Evolutionary conservation across 805 yeast genomes (phyloP).

Genomic region (Wickerhamiella azyma): DNA sequence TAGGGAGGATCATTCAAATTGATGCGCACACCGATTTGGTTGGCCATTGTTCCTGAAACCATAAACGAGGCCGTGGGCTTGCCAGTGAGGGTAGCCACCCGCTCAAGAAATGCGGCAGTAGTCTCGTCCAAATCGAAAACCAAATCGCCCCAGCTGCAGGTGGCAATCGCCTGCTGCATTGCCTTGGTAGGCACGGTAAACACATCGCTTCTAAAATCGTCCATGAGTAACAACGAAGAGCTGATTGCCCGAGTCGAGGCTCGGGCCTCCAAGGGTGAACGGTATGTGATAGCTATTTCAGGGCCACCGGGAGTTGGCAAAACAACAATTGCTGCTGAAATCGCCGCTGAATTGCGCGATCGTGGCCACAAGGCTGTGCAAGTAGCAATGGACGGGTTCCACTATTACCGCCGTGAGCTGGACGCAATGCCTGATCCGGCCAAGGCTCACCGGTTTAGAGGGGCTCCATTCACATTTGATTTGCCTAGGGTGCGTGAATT

Average conservation of each 20-base stretch:
- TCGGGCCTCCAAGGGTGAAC: neutral
- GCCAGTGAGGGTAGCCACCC: slow-evolving; percentile 57
- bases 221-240: neutral
- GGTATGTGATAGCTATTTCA: slow-evolving; percentile 38
- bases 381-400: slow-evolving; percentile 73
- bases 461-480: slow-evolving; percentile 81
- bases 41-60: slow-evolving; percentile 81
- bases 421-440: slow-evolving; percentile 39
- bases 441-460: slow-evolving; percentile 51
- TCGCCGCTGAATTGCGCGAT: slow-evolving; percentile 32
- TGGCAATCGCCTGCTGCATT: slow-evolving; percentile 49
- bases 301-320: slow-evolving; percentile 86
- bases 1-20: slow-evolving; percentile 72
- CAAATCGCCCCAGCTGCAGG: slow-evolving; percentile 64
- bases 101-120: slow-evolving; percentile 48
- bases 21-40: slow-evolving; percentile 71
- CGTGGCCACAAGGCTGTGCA: slow-evolving; percentile 15
- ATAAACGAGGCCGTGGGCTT: slow-evolving; percentile 72
- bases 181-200: slow-evolving; percentile 73
- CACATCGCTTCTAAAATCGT: slow-evolving; percentile 45
- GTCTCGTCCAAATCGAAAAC: slow-evolving; percentile 77
- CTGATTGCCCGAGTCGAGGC: slow-evolving; percentile 1
- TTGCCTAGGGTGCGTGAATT: slow-evolving; percentile 33
- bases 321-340: slow-evolving; percentile 43
- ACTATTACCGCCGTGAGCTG: slow-evolving; percentile 39